phyloP scores from a whole-genome alignment of 179 eudicot genomes.

The Gypsophila paniculata region DNA sequence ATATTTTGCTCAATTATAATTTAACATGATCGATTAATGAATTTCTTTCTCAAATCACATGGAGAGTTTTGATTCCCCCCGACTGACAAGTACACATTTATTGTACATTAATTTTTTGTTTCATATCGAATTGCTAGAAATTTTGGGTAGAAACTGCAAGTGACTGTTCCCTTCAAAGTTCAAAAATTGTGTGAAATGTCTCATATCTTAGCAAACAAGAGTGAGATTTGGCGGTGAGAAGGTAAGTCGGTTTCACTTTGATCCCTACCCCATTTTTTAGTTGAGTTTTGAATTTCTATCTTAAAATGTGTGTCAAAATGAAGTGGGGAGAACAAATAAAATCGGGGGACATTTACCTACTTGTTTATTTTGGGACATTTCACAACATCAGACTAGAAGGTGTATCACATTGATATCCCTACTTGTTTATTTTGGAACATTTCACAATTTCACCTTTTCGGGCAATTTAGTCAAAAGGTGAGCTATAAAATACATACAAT shows the following conservation, averaged over 20 bases:
- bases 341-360: not conserved
- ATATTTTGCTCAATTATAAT: too few relatives aligned
- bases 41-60: too few relatives aligned
- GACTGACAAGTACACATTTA: not conserved
- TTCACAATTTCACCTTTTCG: not conserved
- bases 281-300: not conserved
- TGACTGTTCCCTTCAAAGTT: not conserved
- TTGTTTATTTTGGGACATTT: not conserved
- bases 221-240: not conserved
- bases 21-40: too few relatives aligned
- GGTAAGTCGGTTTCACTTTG: not conserved
- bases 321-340: not conserved
- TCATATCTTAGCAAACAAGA: not conserved
- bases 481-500: slow-evolving; percentile 48
- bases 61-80: not conserved
- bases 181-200: not conserved
- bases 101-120: too few relatives aligned
- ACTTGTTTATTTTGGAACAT: not conserved
- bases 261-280: not conserved
- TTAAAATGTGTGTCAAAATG: not conserved
- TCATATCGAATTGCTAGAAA: not conserved
- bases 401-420: not conserved
- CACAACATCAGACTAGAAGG: slow-evolving; percentile 2
- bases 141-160: not conserved
- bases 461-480: slow-evolving; percentile 7